A percentile compares a stretch with the other conserved stretches of the same genome.
These are phyloP conservation scores for Fusarium sulawesiense DNA, from an alignment of 2,329 filamentous ascomycete genomes.

Conservation along the genomic window DNA sequence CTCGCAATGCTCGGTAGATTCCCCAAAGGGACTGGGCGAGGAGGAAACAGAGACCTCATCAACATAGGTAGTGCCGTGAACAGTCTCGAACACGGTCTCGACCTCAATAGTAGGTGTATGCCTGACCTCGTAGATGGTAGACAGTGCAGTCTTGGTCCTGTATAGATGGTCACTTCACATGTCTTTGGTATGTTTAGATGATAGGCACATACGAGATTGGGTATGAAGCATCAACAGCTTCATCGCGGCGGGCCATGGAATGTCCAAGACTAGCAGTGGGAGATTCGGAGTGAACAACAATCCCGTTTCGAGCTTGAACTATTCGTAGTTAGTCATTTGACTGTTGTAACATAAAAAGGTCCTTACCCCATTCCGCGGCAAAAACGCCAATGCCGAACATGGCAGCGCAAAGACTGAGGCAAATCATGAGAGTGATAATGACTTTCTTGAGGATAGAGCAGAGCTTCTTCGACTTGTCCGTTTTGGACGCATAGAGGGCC, in stretches of 20 bases:
- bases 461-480: slow-evolving; percentile 20
- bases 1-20: slow-evolving; percentile 39
- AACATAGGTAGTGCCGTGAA: slow-evolving; percentile 47
- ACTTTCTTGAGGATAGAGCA: slow-evolving; percentile 21
- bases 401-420: slow-evolving; percentile 29
- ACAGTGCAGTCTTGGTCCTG: slow-evolving; percentile 51
- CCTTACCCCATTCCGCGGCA: slow-evolving; percentile 45
- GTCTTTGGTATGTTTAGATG: not conserved
- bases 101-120: slow-evolving; percentile 31
- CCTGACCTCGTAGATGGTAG: slow-evolving; percentile 50
- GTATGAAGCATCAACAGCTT: slow-evolving; percentile 40
- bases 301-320: not conserved
- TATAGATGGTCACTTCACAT: slow-evolving; percentile 12
- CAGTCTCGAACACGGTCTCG: slow-evolving; percentile 39
- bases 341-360: not conserved
- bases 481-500: slow-evolving; percentile 10
- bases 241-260: slow-evolving; percentile 28
- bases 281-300: not conserved
- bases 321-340: slow-evolving; percentile 14
- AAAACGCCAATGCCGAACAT: slow-evolving; percentile 49
- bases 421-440: slow-evolving; percentile 17
- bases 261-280: not conserved
- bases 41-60: slow-evolving; percentile 38
- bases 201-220: slow-evolving; percentile 51
- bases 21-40: slow-evolving; percentile 43